Evolutionary conservation across 768 basidiomycete genomes (phyloP).

Genomic region (Russula ochroleuca): DNA sequence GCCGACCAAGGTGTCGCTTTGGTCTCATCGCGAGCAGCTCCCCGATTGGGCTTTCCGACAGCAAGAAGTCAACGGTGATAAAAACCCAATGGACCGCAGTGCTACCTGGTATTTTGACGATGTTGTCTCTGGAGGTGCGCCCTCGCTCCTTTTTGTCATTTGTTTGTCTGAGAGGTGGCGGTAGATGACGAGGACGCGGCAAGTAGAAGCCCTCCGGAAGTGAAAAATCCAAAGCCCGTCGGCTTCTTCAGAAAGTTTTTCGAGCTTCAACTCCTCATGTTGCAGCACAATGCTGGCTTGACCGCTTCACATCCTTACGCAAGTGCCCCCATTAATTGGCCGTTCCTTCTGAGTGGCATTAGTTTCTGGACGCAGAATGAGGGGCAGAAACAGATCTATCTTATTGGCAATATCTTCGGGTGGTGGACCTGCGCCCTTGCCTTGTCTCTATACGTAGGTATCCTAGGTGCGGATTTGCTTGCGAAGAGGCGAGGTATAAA

Average conservation of each 20-base stretch:
- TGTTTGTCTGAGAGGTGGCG: slow-evolving; percentile 11
- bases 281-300: slow-evolving; percentile 98
- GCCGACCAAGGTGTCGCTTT: slow-evolving; percentile 86
- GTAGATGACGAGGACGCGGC: slow-evolving; percentile 52
- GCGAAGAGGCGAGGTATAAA: slow-evolving; percentile 80
- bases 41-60: slow-evolving; percentile 98
- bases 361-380: slow-evolving; percentile 96
- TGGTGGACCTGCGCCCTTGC: slow-evolving; percentile 94
- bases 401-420: slow-evolving; percentile 89
- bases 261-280: slow-evolving; percentile 91
- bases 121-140: slow-evolving; percentile 68
- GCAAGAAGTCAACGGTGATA: slow-evolving; percentile 97
- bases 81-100: slow-evolving; percentile 75
- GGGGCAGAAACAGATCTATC: slow-evolving; percentile 87
- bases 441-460: slow-evolving; percentile 83
- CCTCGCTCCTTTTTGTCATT: background rate
- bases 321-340: slow-evolving; percentile 95
- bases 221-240: slow-evolving; percentile 72
- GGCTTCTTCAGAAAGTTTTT: slow-evolving; percentile 94
- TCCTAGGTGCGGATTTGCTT: slow-evolving; percentile 84
- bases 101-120: slow-evolving; percentile 89
- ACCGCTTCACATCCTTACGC: slow-evolving; percentile 98
- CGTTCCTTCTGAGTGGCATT: slow-evolving; percentile 92
- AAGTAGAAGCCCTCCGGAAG: slow-evolving; percentile 48
- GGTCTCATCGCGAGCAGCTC: slow-evolving; percentile 81